Evolutionary conservation across 495 filamentous ascomycete genomes (phyloP), one percentile per base, ranked within the genome.

Genomic region (Talaromyces adpressus): DNA sequence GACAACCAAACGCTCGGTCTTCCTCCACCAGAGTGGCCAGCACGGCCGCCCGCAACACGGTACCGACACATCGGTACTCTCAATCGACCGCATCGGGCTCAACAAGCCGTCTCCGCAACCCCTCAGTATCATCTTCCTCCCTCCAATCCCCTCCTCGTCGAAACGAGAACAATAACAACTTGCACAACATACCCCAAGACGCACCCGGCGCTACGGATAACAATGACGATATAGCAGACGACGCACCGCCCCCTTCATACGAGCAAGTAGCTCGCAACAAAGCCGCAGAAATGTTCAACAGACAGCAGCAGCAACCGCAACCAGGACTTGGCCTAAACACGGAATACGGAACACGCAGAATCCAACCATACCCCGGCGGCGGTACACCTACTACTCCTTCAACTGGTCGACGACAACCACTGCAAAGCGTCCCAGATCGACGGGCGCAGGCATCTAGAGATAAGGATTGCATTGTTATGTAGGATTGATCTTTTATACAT

Each of bases 241-340:
- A 87, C 56, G 85, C 82, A 1, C 87, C 89, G 3, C 91, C 90
- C 11, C 91, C 91, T 6, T 87, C 84, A 14, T 96, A 96, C 70
- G 91, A 94, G 74, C 89, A 93, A 77, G 88, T 89, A 7, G 82
- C 89, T 0, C 84, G 80, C 32, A 80, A 81, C 57, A 81, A 79
- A 6, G 81, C 82, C 6, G 51, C 65, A n/a, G 36, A 51, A 57
- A 30, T 47, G 32, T n/a, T 63, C 32, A 58, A 51, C 39, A 45
- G 34, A 20, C 57, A 62, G 27, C 63, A 29, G n/a, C 29, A 5
- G 29, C 61, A 53, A 53, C n/a, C 7, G n/a, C 47, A 36, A 53
- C 27, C 18, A 57, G 22, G 27, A 0, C 1, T 27, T 4, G 3
- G 8, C 22, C 14, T 61, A 32, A 18, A 36, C 27, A 30, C 60